Evolutionary conservation across 805 yeast genomes (phyloP).

Genomic region (Wickerhamiella nectarea): DNA sequence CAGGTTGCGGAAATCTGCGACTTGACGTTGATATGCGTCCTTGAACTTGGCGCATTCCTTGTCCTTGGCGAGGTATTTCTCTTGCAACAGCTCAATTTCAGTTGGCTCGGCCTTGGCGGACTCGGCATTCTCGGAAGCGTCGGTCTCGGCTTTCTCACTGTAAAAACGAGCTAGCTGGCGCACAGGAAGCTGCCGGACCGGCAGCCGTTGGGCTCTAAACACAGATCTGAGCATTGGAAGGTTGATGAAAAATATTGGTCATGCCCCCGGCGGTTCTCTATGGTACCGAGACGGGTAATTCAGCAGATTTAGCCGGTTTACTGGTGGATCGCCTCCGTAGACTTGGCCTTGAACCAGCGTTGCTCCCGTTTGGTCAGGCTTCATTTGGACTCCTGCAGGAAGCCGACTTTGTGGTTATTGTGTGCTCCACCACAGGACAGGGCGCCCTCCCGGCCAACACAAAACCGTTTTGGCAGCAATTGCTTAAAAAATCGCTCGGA

Average conservation of each 20-base stretch:
- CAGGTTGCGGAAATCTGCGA: slow-evolving; percentile 85
- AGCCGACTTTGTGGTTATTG: slow-evolving; percentile 35
- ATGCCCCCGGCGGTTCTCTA: slow-evolving; percentile 35
- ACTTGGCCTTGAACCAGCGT: slow-evolving; percentile 34
- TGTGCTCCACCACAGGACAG: slow-evolving; percentile 90
- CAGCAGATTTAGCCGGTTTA: slow-evolving; percentile 68
- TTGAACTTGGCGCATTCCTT: slow-evolving; percentile 66
- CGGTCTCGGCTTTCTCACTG: slow-evolving; percentile 13
- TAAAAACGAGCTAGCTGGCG: background rate
- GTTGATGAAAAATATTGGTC: background rate
- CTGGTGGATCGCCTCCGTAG: slow-evolving; percentile 44
- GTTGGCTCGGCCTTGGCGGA: slow-evolving; percentile 13
- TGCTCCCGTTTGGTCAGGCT: slow-evolving; percentile 42
- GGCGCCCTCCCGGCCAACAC: slow-evolving; percentile 82
- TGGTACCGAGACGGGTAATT: slow-evolving; percentile 88
- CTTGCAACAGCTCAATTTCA: slow-evolving; percentile 31
- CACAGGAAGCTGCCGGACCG: slow-evolving; percentile 1
- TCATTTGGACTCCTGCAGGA: slow-evolving; percentile 29
- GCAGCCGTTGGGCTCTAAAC: slow-evolving; percentile 4
- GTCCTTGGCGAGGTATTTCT: slow-evolving; percentile 40
- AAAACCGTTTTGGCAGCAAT: slow-evolving; percentile 55
- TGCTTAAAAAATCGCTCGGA: slow-evolving; percentile 53
- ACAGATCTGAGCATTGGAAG: slow-evolving; percentile 2
- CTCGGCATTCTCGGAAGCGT: slow-evolving; percentile 15
- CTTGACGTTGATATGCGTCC: slow-evolving; percentile 66